A percentile compares a stretch with the other conserved stretches of the same genome.
phyloP scores from a whole-genome alignment of 2,329 filamentous ascomycete genomes.

The Botrytis galanthina region DNA sequence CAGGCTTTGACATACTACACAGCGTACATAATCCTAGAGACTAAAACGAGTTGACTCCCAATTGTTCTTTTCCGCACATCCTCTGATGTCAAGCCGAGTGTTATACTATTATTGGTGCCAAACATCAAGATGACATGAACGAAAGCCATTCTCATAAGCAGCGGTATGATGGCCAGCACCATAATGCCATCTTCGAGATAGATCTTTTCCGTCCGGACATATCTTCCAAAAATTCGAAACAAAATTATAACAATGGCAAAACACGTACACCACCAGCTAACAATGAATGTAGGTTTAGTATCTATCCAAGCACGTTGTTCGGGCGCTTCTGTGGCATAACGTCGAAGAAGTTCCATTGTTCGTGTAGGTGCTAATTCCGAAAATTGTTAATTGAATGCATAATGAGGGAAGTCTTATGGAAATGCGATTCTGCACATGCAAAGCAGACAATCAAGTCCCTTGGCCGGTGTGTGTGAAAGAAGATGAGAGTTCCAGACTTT shows the following conservation, averaged over 20 bases:
- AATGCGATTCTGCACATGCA: neutral
- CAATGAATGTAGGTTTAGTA: slow-evolving; percentile 83
- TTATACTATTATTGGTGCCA: slow-evolving; percentile 84
- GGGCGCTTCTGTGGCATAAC: slow-evolving; percentile 30
- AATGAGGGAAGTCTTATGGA: neutral
- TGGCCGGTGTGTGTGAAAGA: neutral
- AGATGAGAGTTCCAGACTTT: neutral
- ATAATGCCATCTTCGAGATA: slow-evolving; percentile 89
- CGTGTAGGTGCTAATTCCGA: neutral
- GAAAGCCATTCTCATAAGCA: slow-evolving; percentile 78
- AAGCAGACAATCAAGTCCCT: neutral
- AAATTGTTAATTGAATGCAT: neutral
- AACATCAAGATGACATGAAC: slow-evolving; percentile 82
- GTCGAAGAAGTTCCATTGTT: slow-evolving; percentile 32
- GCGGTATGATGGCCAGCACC: slow-evolving; percentile 72
- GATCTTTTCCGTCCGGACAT: slow-evolving; percentile 78
- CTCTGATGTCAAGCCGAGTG: slow-evolving; percentile 50
- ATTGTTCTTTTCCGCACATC: slow-evolving; percentile 63
- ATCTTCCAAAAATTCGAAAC: slow-evolving; percentile 74
- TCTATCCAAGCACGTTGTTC: slow-evolving; percentile 35
- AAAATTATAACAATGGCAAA: slow-evolving; percentile 82
- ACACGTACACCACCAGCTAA: slow-evolving; percentile 90
- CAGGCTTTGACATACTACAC: slow-evolving; percentile 66
- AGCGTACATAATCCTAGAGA: slow-evolving; percentile 79
- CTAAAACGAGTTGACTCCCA: slow-evolving; percentile 78